Evolutionary conservation across 192 early-diverging fungal genomes (phyloP), one percentile per base, ranked within the genome.

Genomic region (Pilobolus umbonatus): DNA sequence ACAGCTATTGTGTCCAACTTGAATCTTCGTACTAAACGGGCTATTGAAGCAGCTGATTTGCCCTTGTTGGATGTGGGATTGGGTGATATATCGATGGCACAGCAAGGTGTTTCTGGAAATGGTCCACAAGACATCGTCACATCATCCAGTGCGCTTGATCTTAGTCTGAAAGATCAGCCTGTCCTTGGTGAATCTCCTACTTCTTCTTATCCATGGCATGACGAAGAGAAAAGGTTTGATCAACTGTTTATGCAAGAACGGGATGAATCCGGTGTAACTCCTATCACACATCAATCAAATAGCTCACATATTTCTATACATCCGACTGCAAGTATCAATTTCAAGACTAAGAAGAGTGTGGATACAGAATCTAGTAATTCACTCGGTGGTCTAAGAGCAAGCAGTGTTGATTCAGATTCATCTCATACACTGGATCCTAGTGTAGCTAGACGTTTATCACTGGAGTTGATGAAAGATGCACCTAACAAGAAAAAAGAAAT

Each of bases 41-140:
- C 73, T 0, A 71, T 65, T 10, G 53, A 63, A 15, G 59, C 72
- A 22, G 61, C 67, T 45, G 81, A 83, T 42, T 45, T 83, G 25
- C 79, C 81, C n/a, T 15, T 74, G 8, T 57, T 80, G 31, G 76
- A 67, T 56, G 57, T 67, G 46, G 57, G 55, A 29, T 35, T 80
- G 51, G 80, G 80, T 29, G 39, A 54, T 5, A 38, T 14, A 15
- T 35, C 24, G 55, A 24, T 42, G 15, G 12, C 36, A 31, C 17
- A 31, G 12, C 22, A 60, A 34, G 44, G 57, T 42, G 40, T 52
- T 2, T 57, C 55, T 15, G 25, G 32, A 22, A 28, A 19, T 28
- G n/a, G n/a, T n/a, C n/a, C n/a, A n/a, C 44, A 38, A 22, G 7
- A 34, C 30, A 24, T 36, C 4, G 53, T 39, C 10, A 30, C 51